These are phyloP conservation scores for Rhizodiscina lignyota DNA, from an alignment of 495 filamentous ascomycete species.

Conservation along the genomic window DNA sequence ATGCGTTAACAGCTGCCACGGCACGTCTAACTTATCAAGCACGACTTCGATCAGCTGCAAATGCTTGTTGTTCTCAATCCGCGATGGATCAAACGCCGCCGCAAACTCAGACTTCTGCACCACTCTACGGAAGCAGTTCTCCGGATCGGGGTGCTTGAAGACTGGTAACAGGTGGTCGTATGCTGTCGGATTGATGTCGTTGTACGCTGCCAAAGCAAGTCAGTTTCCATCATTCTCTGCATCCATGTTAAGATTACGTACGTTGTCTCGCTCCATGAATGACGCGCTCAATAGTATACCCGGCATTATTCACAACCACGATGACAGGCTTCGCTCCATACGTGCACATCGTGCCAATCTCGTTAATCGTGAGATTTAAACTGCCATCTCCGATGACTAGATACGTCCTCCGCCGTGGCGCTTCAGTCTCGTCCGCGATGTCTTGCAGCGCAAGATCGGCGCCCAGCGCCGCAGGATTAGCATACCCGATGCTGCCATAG, in stretches of 20 bases:
- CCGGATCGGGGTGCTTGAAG: slow-evolving; percentile 14
- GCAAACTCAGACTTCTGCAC: slow-evolving; percentile 18
- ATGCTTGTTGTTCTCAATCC: too few species aligned
- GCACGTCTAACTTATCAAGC: slow-evolving; percentile 19
- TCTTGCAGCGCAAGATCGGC: slow-evolving; percentile 15
- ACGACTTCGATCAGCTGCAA: slow-evolving; percentile 18
- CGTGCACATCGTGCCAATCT: slow-evolving; percentile 22
- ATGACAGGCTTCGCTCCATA: slow-evolving; percentile 11
- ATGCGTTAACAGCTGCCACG: slow-evolving; percentile 15
- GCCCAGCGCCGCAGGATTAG: slow-evolving; percentile 19
- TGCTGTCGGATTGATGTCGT: slow-evolving; percentile 21
- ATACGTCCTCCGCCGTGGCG: slow-evolving; percentile 13
- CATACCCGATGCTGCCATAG: slow-evolving; percentile 23
- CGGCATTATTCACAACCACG: slow-evolving; percentile 22
- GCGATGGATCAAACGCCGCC: too few species aligned
- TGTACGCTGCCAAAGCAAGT: slow-evolving; percentile 13
- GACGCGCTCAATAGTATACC: slow-evolving; percentile 24
- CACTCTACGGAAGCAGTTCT: slow-evolving; percentile 16
- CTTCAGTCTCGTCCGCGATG: background rate
- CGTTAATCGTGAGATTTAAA: slow-evolving; percentile 21
- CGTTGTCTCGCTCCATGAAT: slow-evolving; percentile 21
- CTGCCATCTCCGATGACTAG: slow-evolving; percentile 23
- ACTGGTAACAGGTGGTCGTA: slow-evolving; percentile 21
- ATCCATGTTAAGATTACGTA: slow-evolving; percentile 1
- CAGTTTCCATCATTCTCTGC: background rate